A percentile compares a stretch with the other conserved stretches of the same genome.
These are phyloP conservation scores for Pythium sp. DNA, from an alignment of 352 stramenopile species.

Conservation along the genomic window DNA sequence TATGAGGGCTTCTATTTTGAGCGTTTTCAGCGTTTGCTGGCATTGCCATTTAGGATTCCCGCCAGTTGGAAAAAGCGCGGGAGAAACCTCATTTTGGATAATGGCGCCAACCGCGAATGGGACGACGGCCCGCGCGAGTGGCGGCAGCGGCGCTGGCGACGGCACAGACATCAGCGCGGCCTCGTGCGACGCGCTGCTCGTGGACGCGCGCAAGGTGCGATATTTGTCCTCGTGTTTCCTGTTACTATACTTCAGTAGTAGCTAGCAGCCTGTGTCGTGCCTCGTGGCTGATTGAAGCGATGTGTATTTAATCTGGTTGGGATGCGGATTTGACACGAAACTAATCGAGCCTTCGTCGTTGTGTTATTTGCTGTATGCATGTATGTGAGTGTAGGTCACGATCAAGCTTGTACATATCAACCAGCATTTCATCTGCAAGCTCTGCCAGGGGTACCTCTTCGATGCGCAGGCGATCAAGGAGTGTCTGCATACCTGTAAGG, in stretches of 20 bases:
- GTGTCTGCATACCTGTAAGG: conserved; percentile 76
- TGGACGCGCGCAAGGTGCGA: conserved; percentile 37
- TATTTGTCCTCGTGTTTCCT: background rate
- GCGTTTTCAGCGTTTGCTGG: background rate
- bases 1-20: conserved; percentile 11
- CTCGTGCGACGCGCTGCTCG: conserved; percentile 29
- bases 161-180: background rate
- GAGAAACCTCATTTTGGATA: background rate
- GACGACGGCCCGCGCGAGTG: background rate
- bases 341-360: background rate
- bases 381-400: conserved; percentile 27
- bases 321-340: background rate
- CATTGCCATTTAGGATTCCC: background rate
- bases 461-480: conserved; percentile 76
- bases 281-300: background rate
- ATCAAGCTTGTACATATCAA: conserved; percentile 48
- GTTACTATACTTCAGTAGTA: background rate
- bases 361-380: background rate
- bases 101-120: conserved; percentile 4
- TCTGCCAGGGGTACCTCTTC: conserved; percentile 70
- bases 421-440: conserved; percentile 53
- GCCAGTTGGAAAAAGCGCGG: conserved; percentile 2
- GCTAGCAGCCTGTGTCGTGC: background rate
- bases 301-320: background rate
- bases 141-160: background rate